These are phyloP conservation scores for Yamadazyma friedrichii DNA, from an alignment of 1,139 yeast genomes.

Conservation along the genomic window DNA sequence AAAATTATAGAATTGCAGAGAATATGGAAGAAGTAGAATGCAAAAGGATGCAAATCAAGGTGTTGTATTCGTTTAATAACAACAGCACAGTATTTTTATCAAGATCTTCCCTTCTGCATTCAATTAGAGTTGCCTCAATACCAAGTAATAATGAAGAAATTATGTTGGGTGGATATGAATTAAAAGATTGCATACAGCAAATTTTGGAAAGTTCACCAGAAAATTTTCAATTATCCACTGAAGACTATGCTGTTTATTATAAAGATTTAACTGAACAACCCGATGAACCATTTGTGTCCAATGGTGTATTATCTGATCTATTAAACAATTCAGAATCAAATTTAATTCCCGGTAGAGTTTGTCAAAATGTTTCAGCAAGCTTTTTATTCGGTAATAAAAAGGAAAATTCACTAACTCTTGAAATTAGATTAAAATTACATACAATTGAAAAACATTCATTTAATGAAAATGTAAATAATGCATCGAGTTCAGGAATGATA, in stretches of 20 bases:
- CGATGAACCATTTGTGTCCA: constrained; percentile 76
- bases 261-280: constrained; percentile 70
- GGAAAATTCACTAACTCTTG: constrained; percentile 57
- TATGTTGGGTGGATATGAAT: constrained; percentile 56
- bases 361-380: constrained; percentile 63
- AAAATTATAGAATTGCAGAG: background rate
- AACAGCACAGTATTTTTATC: constrained; percentile 57
- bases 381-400: constrained; percentile 45
- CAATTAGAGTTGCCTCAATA: constrained; percentile 48
- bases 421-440: constrained; percentile 60
- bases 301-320: constrained; percentile 58
- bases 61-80: constrained; percentile 60
- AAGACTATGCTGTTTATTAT: constrained; percentile 70
- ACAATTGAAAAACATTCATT: constrained; percentile 26
- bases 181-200: constrained; percentile 51
- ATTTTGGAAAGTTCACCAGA: constrained; percentile 58
- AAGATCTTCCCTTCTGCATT: constrained; percentile 44
- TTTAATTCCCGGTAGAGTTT: constrained; percentile 67
- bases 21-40: constrained; percentile 23
- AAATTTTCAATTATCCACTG: constrained; percentile 43
- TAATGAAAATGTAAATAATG: background rate
- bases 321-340: constrained; percentile 26
- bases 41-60: constrained; percentile 52
- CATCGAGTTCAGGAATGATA: background rate
- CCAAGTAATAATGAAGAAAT: constrained; percentile 29